phyloP scores from a whole-genome alignment of 495 filamentous ascomycete genomes.

The Podospora bellae-mahoneyi region DNA sequence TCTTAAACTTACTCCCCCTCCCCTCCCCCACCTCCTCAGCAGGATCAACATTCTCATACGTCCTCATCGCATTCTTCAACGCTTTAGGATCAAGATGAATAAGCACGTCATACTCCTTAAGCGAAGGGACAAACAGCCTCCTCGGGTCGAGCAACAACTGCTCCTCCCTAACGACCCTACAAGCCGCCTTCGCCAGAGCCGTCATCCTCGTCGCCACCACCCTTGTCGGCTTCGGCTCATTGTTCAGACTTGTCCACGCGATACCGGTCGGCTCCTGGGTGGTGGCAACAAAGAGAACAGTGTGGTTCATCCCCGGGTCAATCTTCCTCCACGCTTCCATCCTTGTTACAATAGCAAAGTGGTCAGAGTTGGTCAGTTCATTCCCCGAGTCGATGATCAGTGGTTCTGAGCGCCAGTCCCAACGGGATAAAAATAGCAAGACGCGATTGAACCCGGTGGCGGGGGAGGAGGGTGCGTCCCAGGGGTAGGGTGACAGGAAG shows the following conservation, averaged over 20 bases:
- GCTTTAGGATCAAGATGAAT: slow-evolving; percentile 61
- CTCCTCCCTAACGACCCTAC: slow-evolving; percentile 55
- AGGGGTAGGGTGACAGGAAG: slow-evolving; percentile 82
- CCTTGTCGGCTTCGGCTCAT: slow-evolving; percentile 56
- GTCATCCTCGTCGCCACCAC: slow-evolving; percentile 84
- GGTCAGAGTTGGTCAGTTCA: slow-evolving; percentile 52
- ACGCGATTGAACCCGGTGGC: slow-evolving; percentile 79
- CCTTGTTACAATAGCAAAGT: slow-evolving; percentile 61
- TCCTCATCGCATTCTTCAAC: slow-evolving; percentile 27
- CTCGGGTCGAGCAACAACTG: slow-evolving; percentile 54
- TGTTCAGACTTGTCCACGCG: slow-evolving; percentile 68
- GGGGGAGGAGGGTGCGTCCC: slow-evolving; percentile 71
- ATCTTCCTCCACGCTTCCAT: slow-evolving; percentile 79
- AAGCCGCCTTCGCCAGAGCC: slow-evolving; percentile 69
- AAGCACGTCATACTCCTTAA: slow-evolving; percentile 80
- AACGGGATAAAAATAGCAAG: slow-evolving; percentile 69
- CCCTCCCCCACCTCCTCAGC: slow-evolving; percentile 17
- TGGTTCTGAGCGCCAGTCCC: slow-evolving; percentile 87
- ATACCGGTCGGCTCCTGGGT: slow-evolving; percentile 72
- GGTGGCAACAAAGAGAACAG: slow-evolving; percentile 77
- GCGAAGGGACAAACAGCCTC: slow-evolving; percentile 63
- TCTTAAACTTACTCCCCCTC: slow-evolving; percentile 60
- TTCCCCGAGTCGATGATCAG: slow-evolving; percentile 70
- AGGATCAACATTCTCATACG: slow-evolving; percentile 28
- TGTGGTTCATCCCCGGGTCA: slow-evolving; percentile 82